A percentile compares a stretch with the other conserved stretches of the same genome.
These are phyloP conservation scores for Salix udensis DNA, from an alignment of 345 rosid genomes.

Conservation along the genomic window DNA sequence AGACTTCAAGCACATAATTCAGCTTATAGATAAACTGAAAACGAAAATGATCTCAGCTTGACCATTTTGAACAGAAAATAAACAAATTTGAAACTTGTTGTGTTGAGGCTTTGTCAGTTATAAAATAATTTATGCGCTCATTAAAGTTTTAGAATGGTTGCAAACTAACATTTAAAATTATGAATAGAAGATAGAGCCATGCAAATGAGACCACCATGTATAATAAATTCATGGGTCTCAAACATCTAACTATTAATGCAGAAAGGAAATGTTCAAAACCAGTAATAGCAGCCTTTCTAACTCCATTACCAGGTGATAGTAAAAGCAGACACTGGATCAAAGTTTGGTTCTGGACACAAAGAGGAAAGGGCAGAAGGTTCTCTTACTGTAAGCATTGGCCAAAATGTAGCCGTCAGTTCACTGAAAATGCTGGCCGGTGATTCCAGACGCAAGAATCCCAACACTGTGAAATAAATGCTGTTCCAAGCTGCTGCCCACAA, in stretches of 20 bases:
- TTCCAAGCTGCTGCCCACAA: slow-evolving; percentile 95
- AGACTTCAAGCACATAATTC: slow-evolving; percentile 2
- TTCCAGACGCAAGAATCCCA: slow-evolving; percentile 79
- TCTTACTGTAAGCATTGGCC: slow-evolving; percentile 83
- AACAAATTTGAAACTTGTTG: background rate
- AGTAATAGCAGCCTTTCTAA: background rate
- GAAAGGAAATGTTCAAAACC: background rate
- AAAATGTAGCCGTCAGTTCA: slow-evolving; percentile 73
- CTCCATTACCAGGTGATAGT: background rate
- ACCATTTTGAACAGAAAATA: background rate
- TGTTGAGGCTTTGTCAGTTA: background rate
- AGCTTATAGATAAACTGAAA: background rate
- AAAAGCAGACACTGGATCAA: background rate
- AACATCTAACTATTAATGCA: background rate
- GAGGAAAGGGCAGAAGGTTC: slow-evolving; percentile 5
- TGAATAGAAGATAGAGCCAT: background rate
- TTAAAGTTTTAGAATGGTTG: background rate
- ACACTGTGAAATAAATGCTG: slow-evolving; percentile 63
- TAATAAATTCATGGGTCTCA: background rate
- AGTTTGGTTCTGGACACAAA: background rate
- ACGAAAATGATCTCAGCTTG: background rate
- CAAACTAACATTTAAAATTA: background rate
- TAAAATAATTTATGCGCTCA: background rate
- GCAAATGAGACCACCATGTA: background rate
- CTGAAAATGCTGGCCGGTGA: slow-evolving; percentile 61